Conservation (phyloP, 2,329 filamentous ascomycete species). For the Dactylellina drechsleri region DNA sequence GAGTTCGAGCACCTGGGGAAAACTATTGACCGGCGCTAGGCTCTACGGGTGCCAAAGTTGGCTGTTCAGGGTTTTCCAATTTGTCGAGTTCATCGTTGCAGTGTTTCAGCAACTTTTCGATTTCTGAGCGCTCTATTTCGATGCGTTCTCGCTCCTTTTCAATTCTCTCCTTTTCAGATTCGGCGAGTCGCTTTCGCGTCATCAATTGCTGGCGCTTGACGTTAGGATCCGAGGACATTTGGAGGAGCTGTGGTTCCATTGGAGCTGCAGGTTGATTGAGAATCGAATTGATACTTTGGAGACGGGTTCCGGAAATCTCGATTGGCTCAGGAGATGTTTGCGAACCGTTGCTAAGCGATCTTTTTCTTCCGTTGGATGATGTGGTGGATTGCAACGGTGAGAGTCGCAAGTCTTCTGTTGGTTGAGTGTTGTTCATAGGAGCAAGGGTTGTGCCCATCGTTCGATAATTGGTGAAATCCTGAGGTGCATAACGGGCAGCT, state of each 20-base stretch:
- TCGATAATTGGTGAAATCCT: slow-evolving; percentile 50
- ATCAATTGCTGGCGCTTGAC: slow-evolving; percentile 46
- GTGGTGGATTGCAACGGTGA: slow-evolving; percentile 38
- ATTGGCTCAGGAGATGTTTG: slow-evolving; percentile 30
- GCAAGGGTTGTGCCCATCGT: slow-evolving; percentile 38
- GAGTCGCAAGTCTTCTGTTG: slow-evolving; percentile 34
- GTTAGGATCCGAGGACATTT: slow-evolving; percentile 40
- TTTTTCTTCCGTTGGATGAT: slow-evolving; percentile 34
- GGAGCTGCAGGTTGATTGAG: slow-evolving; percentile 41
- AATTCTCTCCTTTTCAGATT: slow-evolving; percentile 48
- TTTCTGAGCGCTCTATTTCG: slow-evolving; percentile 32
- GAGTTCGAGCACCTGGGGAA: slow-evolving; percentile 4
- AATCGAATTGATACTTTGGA: slow-evolving; percentile 49
- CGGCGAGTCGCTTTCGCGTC: slow-evolving; percentile 45
- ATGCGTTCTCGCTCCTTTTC: slow-evolving; percentile 29
- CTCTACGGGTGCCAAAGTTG: slow-evolving; percentile 25
- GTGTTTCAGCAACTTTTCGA: slow-evolving; percentile 26
- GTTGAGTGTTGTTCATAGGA: slow-evolving; percentile 34
- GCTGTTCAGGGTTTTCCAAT: slow-evolving; percentile 21
- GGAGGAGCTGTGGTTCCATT: slow-evolving; percentile 37
- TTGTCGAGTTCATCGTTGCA: slow-evolving; percentile 37
- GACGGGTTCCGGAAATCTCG: slow-evolving; percentile 25
- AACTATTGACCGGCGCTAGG: slow-evolving; percentile 36
- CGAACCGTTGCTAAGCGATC: slow-evolving; percentile 45
- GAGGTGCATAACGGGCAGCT: slow-evolving; percentile 39